These are phyloP conservation scores for Aspergillus unguis DNA, from an alignment of 2,329 filamentous ascomycete species.

Conservation along the genomic window DNA sequence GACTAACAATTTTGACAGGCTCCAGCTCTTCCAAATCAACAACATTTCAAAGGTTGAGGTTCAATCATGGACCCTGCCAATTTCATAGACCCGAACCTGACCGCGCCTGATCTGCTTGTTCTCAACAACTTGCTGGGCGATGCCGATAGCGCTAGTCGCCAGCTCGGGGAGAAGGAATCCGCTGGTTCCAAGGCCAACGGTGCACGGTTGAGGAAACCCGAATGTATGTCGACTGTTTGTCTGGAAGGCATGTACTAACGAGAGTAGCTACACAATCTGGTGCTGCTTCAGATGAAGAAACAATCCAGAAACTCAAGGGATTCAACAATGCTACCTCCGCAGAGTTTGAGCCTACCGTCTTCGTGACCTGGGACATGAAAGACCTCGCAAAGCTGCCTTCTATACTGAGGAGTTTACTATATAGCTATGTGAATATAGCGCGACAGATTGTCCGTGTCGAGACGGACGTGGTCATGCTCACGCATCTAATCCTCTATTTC, in stretches of 20 bases:
- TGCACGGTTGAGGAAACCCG: background rate
- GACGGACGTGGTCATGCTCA: constrained; percentile 75
- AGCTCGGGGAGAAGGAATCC: background rate
- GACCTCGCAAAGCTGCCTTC: constrained; percentile 39
- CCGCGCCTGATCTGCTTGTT: constrained; percentile 39
- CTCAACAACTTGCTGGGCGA: constrained; percentile 38
- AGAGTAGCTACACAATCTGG: constrained; percentile 8
- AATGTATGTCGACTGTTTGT: background rate
- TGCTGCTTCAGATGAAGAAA: constrained; percentile 13
- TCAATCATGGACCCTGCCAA: constrained; percentile 28
- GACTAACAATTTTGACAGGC: background rate
- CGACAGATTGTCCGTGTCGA: constrained; percentile 58
- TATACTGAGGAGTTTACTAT: constrained; percentile 52
- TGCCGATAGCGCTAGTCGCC: constrained; percentile 9
- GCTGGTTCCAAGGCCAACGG: background rate
- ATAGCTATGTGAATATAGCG: constrained; percentile 59
- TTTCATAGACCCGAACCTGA: constrained; percentile 35
- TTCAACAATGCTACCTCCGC: constrained; percentile 49
- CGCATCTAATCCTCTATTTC: constrained; percentile 70
- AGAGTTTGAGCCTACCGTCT: constrained; percentile 56
- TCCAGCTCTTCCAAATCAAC: background rate
- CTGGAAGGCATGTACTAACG: constrained; percentile 4
- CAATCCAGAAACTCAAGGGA: constrained; percentile 46
- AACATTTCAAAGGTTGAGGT: background rate
- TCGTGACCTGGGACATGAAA: constrained; percentile 51